phyloP scores from a whole-genome alignment of 2,329 filamentous ascomycete species.

The Clonostachys rhizophaga region DNA sequence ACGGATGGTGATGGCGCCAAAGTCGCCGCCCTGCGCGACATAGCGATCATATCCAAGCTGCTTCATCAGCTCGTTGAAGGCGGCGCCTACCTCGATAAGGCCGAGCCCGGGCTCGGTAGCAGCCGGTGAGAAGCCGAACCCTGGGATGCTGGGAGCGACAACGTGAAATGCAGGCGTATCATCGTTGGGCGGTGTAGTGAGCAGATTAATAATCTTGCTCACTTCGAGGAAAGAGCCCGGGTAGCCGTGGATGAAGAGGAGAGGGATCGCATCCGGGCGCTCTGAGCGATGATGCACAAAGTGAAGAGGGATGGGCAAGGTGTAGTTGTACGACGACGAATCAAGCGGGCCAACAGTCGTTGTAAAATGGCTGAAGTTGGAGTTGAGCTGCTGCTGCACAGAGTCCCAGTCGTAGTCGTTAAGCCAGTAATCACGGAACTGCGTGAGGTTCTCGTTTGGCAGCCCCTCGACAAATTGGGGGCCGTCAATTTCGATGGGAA shows the following conservation, averaged over 20 bases:
- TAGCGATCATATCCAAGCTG: constrained; percentile 10
- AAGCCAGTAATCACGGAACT: background rate
- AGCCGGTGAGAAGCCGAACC: constrained; percentile 35
- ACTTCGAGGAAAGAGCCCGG: constrained; percentile 33
- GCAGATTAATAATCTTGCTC: constrained; percentile 20
- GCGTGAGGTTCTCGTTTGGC: background rate
- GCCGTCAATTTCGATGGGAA: background rate
- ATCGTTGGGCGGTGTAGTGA: constrained; percentile 16
- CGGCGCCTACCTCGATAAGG: constrained; percentile 4
- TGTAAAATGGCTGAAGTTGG: background rate
- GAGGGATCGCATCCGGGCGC: constrained; percentile 22
- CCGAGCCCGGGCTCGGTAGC: constrained; percentile 6
- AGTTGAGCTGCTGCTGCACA: background rate
- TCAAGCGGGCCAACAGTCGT: background rate
- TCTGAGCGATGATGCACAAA: constrained; percentile 2
- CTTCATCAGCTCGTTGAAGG: constrained; percentile 8
- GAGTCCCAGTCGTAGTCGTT: constrained; percentile 1
- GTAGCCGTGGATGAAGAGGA: constrained; percentile 37
- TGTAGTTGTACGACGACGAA: background rate
- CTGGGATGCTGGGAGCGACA: constrained; percentile 36
- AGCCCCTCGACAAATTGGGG: background rate
- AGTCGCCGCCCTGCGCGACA: constrained; percentile 4
- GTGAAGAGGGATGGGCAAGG: background rate
- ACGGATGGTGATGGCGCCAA: constrained; percentile 1
- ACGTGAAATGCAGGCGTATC: constrained; percentile 35